Conservation (phyloP, 495 filamentous ascomycete genomes). For the Hypoxylon intermedium region DNA sequence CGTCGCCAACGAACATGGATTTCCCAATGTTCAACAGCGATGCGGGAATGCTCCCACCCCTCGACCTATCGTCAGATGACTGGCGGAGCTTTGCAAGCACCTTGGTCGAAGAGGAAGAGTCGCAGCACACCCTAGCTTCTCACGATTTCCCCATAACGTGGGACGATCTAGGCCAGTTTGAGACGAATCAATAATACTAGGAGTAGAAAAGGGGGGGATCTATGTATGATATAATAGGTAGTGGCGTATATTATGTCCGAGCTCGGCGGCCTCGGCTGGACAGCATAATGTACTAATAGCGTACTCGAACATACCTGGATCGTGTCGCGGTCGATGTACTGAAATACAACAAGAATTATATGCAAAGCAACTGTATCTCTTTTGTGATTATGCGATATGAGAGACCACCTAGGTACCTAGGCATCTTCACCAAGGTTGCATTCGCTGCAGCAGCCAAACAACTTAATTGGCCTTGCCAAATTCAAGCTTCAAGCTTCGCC, state of each 20-base stretch:
- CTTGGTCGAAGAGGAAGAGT: constrained; percentile 36
- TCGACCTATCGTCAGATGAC: constrained; percentile 33
- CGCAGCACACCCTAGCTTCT: constrained; percentile 22
- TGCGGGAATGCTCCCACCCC: constrained; percentile 28
- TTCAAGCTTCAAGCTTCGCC: neutral
- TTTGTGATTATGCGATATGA: neutral
- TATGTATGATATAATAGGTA: neutral
- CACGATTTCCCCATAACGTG: constrained; percentile 40
- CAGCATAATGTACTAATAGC: constrained; percentile 22
- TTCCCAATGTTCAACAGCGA: constrained; percentile 32
- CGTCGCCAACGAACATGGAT: constrained; percentile 42
- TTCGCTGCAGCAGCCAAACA: no score
- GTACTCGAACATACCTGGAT: neutral
- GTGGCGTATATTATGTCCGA: constrained; percentile 28
- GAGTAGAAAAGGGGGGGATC: neutral
- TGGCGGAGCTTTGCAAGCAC: constrained; percentile 45
- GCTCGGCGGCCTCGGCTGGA: constrained; percentile 29
- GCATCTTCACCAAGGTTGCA: no score
- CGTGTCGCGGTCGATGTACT: neutral
- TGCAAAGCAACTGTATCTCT: neutral
- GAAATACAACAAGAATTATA: neutral
- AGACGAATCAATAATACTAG: constrained; percentile 13
- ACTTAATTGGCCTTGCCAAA: neutral
- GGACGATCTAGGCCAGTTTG: constrained; percentile 39
- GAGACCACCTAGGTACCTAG: neutral